Conservation (phyloP, 306 rosid species). For the Quercus robur region DNA sequence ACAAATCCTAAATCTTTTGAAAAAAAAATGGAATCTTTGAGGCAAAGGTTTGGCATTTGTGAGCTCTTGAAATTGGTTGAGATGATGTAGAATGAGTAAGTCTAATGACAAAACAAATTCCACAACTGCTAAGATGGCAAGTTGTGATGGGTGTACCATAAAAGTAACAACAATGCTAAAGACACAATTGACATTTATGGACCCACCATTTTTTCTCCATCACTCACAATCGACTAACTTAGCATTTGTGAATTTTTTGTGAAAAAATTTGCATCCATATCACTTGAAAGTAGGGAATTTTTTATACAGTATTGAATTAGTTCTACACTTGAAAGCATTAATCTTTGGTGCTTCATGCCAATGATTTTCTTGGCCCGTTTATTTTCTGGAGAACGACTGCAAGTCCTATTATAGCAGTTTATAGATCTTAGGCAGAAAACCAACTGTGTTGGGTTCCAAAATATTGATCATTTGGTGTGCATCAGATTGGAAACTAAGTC, state of each 20-base stretch:
- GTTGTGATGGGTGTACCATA: no score
- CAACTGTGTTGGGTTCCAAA: not conserved
- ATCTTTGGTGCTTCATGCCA: not conserved
- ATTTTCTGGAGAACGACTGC: not conserved
- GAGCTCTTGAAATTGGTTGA: not conserved
- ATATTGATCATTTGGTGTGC: not conserved
- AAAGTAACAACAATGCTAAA: no score
- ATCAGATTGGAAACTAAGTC: not conserved
- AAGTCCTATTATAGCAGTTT: not conserved
- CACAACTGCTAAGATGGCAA: no score
- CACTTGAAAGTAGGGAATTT: no score
- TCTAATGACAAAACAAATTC: no score
- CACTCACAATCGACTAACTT: no score
- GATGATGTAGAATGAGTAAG: no score
- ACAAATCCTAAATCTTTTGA: not conserved
- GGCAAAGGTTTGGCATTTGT: not conserved
- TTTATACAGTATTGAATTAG: not conserved
- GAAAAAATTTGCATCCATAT: no score
- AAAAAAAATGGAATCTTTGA: not conserved
- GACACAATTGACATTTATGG: no score
- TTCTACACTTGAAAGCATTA: not conserved
- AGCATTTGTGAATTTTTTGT: no score
- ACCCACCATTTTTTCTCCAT: no score
- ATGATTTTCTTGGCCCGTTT: not conserved
- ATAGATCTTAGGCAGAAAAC: not conserved